phyloP scores from a whole-genome alignment of 441 rosid species.

The Euphorbia schlechtendalii region DNA sequence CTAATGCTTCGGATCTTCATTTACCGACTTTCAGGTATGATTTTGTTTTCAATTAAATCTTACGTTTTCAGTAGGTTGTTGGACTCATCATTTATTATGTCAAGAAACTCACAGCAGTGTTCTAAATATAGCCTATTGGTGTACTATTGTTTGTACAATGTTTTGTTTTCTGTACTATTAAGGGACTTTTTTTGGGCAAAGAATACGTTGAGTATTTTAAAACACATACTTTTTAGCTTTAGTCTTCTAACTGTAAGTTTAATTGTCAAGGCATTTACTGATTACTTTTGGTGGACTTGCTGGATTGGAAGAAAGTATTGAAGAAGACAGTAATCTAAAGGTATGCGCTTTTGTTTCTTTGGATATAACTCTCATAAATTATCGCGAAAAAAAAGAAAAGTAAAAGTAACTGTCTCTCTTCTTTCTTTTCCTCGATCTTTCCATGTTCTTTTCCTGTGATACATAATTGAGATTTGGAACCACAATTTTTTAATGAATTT shows the following conservation, averaged over 20 bases:
- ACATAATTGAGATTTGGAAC: background rate
- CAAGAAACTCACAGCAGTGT: background rate
- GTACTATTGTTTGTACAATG: no score
- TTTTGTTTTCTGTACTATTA: no score
- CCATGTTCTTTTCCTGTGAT: background rate
- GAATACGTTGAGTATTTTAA: background rate
- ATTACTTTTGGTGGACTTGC: constrained; percentile 98
- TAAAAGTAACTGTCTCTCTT: background rate
- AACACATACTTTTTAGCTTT: constrained; percentile 1
- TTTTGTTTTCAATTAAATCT: constrained; percentile 16
- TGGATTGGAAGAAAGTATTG: constrained; percentile 84
- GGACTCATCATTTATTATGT: background rate
- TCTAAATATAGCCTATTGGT: no score
- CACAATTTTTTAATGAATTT: no score
- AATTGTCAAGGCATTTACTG: constrained; percentile 60
- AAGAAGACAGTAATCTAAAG: constrained; percentile 66
- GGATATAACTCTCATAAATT: background rate
- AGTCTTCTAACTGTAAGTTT: background rate
- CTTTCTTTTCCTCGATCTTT: background rate
- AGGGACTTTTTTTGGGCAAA: no score
- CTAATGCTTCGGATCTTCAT: constrained; percentile 60
- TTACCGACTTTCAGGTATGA: constrained; percentile 69
- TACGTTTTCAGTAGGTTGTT: background rate
- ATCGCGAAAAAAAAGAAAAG: background rate
- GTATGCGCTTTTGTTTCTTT: constrained; percentile 21